Base-by-base conservation (phyloP, 306 rosid genomes). In the Vigna reflexopilosa region DNA sequence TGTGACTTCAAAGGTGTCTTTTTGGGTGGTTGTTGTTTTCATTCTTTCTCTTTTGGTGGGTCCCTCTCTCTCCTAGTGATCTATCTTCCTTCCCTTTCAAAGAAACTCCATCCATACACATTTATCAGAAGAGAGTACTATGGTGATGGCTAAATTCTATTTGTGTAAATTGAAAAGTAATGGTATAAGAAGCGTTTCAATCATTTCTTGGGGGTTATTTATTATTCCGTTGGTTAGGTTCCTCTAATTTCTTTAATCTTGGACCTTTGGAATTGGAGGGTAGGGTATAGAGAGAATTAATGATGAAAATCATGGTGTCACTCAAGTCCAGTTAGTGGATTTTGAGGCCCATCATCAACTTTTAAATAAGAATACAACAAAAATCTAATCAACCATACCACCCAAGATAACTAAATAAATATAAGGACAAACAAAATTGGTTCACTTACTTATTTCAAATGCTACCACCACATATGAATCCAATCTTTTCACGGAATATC, bases 41-140 rank as follows among this genome's bases (percentile, higher is more conserved):
- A 47, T 84, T 81, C 82, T 88, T 55, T 72, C 73, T 13, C 74
- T 83, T 80, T 69, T 64, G 20, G 65, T 67, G 34, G 79, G 50
- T 67, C 6, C 24, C 7, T 55, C 56, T 34, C 68, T 57, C 67
- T 65, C 56, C 4, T 1, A 34, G 42, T 84, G 58, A 65, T 63
- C 85, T n/a, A 12, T 6, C 44, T 67, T 9, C 48, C 17, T 54
- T 54, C 14, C n/a, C 77, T 48, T 72, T 71, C 72, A n/a, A 56
- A 51, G 7, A 34, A 34, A 34, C 38, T 4, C 7, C 38, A 34
- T 34, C 38, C 38, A 34, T 34, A 6, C 45, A 36, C 20, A 64
- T 9, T 50, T 22, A 38, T 40, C 11, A 7, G 32, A 65, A 11
- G 2, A 16, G 26, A 65, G 10, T 9, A 59, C n/a, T 77, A 61